Conservation (phyloP, 1,139 yeast species). For the Hyphopichia fennica region DNA sequence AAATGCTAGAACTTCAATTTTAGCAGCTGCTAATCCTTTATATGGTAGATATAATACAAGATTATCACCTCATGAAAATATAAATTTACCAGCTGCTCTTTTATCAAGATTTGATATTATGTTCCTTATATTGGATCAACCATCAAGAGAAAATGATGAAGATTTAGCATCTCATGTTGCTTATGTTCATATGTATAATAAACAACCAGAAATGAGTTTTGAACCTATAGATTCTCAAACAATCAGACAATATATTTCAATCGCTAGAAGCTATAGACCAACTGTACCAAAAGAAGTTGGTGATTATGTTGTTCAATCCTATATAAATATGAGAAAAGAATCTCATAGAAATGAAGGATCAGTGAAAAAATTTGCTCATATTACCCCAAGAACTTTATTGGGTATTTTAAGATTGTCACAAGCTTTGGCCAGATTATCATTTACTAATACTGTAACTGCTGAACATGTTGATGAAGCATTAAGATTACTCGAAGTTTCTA, state of each 20-base stretch:
- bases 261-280: conserved; percentile 86
- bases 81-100: conserved; percentile 94
- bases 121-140: conserved; percentile 83
- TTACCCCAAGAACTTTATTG: conserved; percentile 91
- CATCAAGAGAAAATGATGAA: conserved; percentile 78
- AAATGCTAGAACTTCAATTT: conserved; percentile 91
- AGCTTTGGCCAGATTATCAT: conserved; percentile 88
- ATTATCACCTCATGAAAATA: conserved; percentile 90
- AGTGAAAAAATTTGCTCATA: conserved; percentile 76
- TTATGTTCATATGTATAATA: conserved; percentile 90
- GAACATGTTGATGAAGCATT: conserved; percentile 96
- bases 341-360: conserved; percentile 79
- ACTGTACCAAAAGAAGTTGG: conserved; percentile 84
- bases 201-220: conserved; percentile 76
- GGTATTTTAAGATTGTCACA: conserved; percentile 93
- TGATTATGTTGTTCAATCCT: conserved; percentile 82
- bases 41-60: conserved; percentile 93
- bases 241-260: conserved; percentile 84
- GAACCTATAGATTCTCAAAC: conserved; percentile 78
- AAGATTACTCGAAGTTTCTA: conserved; percentile 81
- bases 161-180: conserved; percentile 91
- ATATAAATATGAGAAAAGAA: conserved; percentile 90
- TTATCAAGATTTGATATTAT: conserved; percentile 92
- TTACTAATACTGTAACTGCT: conserved; percentile 65
- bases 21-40: conserved; percentile 98